phyloP scores from a whole-genome alignment of 345 rosid species.

The Fremontodendron californicum region DNA sequence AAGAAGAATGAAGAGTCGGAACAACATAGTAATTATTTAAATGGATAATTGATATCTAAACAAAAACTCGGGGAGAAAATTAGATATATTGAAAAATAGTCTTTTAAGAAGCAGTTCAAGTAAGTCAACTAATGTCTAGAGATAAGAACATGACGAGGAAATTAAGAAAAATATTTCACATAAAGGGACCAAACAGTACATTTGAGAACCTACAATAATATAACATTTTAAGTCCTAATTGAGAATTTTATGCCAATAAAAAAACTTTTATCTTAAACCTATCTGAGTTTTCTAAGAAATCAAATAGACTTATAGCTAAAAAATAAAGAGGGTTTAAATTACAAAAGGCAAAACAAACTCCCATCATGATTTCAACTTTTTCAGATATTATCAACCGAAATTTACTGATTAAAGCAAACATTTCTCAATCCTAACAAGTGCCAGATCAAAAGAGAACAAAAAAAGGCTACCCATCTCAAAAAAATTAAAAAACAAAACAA shows the following conservation, averaged over 20 bases:
- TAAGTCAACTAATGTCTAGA: background rate
- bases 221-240: background rate
- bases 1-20: too few species aligned
- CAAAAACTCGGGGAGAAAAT: background rate
- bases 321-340: background rate
- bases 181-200: background rate
- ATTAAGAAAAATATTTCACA: background rate
- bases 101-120: too few species aligned
- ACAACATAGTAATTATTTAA: too few species aligned
- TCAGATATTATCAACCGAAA: background rate
- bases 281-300: background rate
- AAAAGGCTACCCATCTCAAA: too few species aligned
- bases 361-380: background rate
- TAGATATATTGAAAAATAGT: too few species aligned
- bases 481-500: too few species aligned
- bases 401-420: background rate
- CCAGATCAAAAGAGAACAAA: background rate
- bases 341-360: background rate
- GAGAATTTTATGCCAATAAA: background rate
- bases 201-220: background rate
- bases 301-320: background rate
- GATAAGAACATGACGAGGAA: background rate
- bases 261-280: background rate
- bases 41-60: background rate
- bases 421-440: background rate